Evolutionary conservation across 176 grass and related monocot species (phyloP).

Genomic region (Eragrostis curvula): DNA sequence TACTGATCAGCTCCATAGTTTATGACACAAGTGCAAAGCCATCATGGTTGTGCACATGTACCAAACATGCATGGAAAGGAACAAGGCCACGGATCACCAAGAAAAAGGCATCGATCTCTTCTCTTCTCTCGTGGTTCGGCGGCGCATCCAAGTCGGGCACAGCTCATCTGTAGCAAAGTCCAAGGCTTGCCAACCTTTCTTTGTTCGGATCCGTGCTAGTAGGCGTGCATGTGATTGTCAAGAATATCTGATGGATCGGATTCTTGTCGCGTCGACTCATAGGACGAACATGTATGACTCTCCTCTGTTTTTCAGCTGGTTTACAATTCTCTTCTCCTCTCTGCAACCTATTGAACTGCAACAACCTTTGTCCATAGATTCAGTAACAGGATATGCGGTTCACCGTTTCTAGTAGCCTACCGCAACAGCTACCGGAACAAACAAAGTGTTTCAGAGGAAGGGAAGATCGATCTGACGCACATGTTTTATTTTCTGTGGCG

Average conservation of each 20-base stretch:
- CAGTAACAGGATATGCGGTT: background rate
- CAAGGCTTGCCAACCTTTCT: conserved; percentile 41
- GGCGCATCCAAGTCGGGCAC: background rate
- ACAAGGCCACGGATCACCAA: background rate
- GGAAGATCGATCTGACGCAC: background rate
- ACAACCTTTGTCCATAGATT: background rate
- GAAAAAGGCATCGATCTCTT: background rate
- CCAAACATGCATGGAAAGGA: conserved; percentile 11
- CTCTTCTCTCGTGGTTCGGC: background rate
- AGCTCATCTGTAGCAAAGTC: conserved; percentile 20
- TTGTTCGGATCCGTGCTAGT: conserved; percentile 18
- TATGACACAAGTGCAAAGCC: background rate
- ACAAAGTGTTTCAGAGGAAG: background rate
- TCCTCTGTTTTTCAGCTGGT: no score
- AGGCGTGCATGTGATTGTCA: background rate
- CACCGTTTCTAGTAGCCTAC: background rate
- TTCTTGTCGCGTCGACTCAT: background rate
- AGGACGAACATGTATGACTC: no score
- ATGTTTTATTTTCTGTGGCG: background rate
- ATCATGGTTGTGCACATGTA: conserved; percentile 25
- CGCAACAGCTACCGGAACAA: background rate
- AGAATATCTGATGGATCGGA: background rate
- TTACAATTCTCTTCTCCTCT: background rate
- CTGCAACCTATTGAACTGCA: no score
- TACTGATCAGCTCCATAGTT: background rate